Evolutionary conservation across 2,329 filamentous ascomycete genomes (phyloP).

Genomic region (Colletotrichum lini): DNA sequence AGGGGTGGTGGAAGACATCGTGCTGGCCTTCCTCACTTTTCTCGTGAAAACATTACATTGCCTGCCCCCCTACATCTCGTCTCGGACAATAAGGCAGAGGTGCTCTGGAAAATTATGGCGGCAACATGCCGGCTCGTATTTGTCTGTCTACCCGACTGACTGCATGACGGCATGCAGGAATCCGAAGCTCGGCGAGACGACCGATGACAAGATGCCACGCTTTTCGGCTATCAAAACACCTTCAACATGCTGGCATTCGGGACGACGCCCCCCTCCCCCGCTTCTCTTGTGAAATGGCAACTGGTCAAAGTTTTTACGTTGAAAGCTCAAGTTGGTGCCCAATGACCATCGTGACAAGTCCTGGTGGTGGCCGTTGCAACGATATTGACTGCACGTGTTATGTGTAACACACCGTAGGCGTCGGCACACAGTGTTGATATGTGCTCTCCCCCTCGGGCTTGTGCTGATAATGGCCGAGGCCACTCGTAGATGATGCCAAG

Average conservation of each 20-base stretch:
- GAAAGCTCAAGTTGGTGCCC: conserved; percentile 12
- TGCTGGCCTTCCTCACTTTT: neutral
- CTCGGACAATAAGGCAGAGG: neutral
- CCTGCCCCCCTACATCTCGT: neutral
- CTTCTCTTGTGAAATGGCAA: neutral
- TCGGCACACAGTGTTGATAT: conserved; percentile 9
- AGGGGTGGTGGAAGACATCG: too few relatives aligned
- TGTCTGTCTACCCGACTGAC: conserved; percentile 26
- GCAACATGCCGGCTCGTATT: conserved; percentile 11
- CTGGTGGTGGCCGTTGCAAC: conserved; percentile 3
- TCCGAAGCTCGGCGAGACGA: conserved; percentile 17
- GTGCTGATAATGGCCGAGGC: neutral
- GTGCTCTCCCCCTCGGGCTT: neutral
- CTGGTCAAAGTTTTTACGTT: neutral
- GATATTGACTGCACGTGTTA: conserved; percentile 7
- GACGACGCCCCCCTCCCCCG: too few relatives aligned
- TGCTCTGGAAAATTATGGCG: neutral
- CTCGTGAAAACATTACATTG: neutral
- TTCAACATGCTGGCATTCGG: neutral
- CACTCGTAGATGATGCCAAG: neutral
- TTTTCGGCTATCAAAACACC: conserved; percentile 37
- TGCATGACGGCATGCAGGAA: conserved; percentile 36
- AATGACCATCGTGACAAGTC: conserved; percentile 2
- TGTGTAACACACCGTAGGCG: conserved; percentile 19
- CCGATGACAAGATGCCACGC: conserved; percentile 18